These are phyloP conservation scores for Daedaleopsis nitida DNA, from an alignment of 768 basidiomycete genomes.

Conservation along the genomic window DNA sequence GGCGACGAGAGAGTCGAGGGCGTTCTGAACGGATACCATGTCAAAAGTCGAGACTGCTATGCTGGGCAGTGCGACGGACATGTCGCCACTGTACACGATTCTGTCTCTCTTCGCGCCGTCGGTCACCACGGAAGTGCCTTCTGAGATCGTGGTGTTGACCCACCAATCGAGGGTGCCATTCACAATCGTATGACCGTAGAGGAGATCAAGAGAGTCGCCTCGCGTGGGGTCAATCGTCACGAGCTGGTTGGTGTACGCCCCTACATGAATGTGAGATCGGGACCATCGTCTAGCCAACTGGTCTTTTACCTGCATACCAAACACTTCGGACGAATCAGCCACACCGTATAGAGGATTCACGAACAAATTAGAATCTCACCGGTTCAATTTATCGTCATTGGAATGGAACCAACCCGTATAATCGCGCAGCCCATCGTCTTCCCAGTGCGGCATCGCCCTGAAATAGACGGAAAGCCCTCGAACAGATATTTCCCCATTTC, in stretches of 20 bases:
- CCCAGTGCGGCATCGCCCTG: constrained; percentile 19
- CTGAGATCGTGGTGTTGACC: constrained; percentile 18
- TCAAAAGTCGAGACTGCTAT: constrained; percentile 18
- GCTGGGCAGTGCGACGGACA: constrained; percentile 17
- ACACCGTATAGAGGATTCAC: too few relatives aligned
- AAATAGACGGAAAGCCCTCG: constrained; percentile 18
- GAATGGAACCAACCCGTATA: constrained; percentile 21
- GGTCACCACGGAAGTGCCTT: constrained; percentile 15
- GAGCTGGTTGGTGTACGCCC: constrained; percentile 18
- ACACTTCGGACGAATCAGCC: background rate
- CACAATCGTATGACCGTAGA: background rate
- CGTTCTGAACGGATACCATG: constrained; percentile 15
- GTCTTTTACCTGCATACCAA: constrained; percentile 15
- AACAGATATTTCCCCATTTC: background rate
- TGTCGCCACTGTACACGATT: constrained; percentile 21
- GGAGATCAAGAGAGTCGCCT: constrained; percentile 7
- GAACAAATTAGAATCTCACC: constrained; percentile 1
- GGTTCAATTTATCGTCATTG: constrained; percentile 16
- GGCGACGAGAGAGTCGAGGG: constrained; percentile 16
- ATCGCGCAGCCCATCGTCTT: constrained; percentile 6
- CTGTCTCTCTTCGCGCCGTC: constrained; percentile 20
- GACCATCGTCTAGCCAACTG: too few relatives aligned
- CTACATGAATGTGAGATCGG: background rate
- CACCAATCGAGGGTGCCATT: constrained; percentile 13
- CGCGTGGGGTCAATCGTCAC: constrained; percentile 18